A percentile compares a stretch with the other conserved stretches of the same genome.
phyloP scores from a whole-genome alignment of 176 grass and related monocot genomes.

The sorghum (Sorghum bicolor) region Sorghum_bicolor_NCBIv3 NC_012872.2:15996501-15997000 shows the following conservation, averaged over 20 bases:
- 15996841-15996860: neutral
- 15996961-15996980: neutral
- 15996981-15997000: neutral
- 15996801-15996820: neutral
- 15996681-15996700: neutral
- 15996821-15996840: neutral
- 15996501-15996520: slow-evolving; percentile 83
- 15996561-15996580: neutral
- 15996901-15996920: neutral
- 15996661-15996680: neutral
- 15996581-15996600: neutral
- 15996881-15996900: neutral
- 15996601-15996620: neutral
- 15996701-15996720: neutral
- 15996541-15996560: neutral
- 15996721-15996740: neutral
- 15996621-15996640: neutral
- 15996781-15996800: neutral
- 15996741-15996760: neutral
- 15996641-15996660: neutral
- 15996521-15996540: slow-evolving; percentile 62
- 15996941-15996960: neutral
- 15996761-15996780: neutral
- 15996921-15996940: neutral
- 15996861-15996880: neutral